These are phyloP conservation scores for Kingdonia uniflora DNA, from an alignment of 164 flowering plant species.

Conservation along the genomic window DNA sequence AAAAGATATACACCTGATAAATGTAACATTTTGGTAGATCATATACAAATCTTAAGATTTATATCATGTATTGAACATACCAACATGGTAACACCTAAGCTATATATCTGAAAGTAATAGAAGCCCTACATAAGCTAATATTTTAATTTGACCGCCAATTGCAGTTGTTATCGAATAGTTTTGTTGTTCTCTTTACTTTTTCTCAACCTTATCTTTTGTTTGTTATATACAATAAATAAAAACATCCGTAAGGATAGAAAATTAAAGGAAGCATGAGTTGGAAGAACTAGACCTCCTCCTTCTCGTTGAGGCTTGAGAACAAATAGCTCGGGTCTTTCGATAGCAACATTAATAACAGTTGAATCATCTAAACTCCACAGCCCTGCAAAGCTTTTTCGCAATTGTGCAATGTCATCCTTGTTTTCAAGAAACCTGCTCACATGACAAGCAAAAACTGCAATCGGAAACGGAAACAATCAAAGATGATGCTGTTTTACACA, in stretches of 20 bases:
- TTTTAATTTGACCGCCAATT: no score
- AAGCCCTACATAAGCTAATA: no score
- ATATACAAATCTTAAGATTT: no score
- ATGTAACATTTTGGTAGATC: no score
- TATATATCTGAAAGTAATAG: no score
- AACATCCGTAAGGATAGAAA: background rate
- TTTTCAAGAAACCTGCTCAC: conserved; percentile 71
- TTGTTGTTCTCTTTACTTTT: background rate
- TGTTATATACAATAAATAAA: no score
- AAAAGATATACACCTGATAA: no score
- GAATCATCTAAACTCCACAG: conserved; percentile 89
- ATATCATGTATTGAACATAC: no score
- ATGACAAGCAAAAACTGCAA: conserved; percentile 3
- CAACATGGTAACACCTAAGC: no score
- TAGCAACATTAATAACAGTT: conserved; percentile 46
- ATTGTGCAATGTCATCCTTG: conserved; percentile 64
- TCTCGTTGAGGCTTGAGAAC: conserved; percentile 98
- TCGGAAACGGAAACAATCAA: background rate
- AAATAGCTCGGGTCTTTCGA: conserved; percentile 63
- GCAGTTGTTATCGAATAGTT: no score
- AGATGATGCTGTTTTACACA: background rate
- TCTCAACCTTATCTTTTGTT: no score
- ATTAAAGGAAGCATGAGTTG: background rate
- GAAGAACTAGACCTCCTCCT: conserved; percentile 72
- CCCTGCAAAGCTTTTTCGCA: conserved; percentile 89